phyloP scores from a whole-genome alignment of 2,329 filamentous ascomycete genomes.

The Nothomitra cinnamomea region DNA sequence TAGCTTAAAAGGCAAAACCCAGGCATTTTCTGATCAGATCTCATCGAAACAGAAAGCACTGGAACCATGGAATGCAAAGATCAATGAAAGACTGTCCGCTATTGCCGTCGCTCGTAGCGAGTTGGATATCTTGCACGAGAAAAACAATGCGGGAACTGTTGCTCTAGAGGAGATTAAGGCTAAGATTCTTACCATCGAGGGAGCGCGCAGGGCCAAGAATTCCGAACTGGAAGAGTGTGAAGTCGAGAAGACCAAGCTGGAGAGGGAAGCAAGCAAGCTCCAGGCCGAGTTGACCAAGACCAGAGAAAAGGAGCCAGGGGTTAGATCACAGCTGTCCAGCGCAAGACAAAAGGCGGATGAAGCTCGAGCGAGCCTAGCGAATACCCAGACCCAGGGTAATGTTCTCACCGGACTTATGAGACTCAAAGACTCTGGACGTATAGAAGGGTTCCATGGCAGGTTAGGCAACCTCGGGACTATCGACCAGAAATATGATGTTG shows the following conservation, averaged over 20 bases:
- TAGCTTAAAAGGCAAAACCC: constrained; percentile 83
- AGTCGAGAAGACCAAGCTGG: constrained; percentile 50
- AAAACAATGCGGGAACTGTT: constrained; percentile 70
- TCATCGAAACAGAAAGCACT: constrained; percentile 81
- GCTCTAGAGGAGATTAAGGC: constrained; percentile 68
- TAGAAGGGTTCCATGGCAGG: constrained; percentile 91
- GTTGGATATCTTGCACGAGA: constrained; percentile 76
- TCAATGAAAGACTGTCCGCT: constrained; percentile 86
- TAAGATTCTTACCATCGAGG: constrained; percentile 59
- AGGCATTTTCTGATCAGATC: constrained; percentile 85
- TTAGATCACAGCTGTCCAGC: constrained; percentile 72
- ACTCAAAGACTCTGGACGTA: constrained; percentile 86
- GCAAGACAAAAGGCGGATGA: constrained; percentile 92
- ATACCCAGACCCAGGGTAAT: constrained; percentile 81
- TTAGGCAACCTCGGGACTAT: constrained; percentile 90
- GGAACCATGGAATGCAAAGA: constrained; percentile 92
- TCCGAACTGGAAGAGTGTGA: constrained; percentile 62
- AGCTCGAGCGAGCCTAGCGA: constrained; percentile 74
- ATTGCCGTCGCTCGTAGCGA: constrained; percentile 93
- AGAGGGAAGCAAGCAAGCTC: constrained; percentile 57
- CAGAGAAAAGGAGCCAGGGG: constrained; percentile 58
- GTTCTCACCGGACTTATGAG: constrained; percentile 86
- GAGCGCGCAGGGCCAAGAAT: constrained; percentile 52
- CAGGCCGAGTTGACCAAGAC: constrained; percentile 58
- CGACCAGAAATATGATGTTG: constrained; percentile 84